Evolutionary conservation across 2,329 filamentous ascomycete genomes (phyloP).

Genomic region (Stachybotrys elegans): DNA sequence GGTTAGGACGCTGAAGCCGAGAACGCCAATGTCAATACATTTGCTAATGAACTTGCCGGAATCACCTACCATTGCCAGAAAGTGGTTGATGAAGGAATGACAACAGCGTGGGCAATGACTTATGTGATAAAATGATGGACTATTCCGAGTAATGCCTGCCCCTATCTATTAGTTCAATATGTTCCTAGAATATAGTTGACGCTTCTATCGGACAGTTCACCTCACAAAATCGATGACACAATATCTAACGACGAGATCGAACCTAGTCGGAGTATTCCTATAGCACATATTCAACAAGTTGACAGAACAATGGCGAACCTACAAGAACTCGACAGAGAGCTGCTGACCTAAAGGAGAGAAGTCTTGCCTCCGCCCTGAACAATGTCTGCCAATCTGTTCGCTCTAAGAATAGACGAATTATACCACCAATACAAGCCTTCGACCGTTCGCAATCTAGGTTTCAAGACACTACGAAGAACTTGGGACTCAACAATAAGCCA

Average conservation of each 20-base stretch:
- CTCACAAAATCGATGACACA: neutral
- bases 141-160: neutral
- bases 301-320: neutral
- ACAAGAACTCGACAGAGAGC: neutral
- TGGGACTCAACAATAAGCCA: neutral
- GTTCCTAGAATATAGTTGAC: neutral
- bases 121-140: neutral
- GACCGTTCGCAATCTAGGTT: neutral
- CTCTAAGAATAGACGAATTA: neutral
- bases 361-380: neutral
- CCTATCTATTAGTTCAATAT: neutral
- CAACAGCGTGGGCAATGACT: neutral
- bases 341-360: neutral
- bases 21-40: neutral
- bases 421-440: neutral
- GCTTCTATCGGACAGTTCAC: neutral
- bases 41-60: neutral
- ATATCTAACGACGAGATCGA: neutral
- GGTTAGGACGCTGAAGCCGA: neutral
- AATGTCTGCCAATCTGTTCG: neutral
- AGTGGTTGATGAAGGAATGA: neutral
- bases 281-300: neutral
- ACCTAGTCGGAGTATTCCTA: neutral
- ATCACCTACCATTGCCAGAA: neutral
- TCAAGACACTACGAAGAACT: neutral